phyloP scores from a whole-genome alignment of 495 filamentous ascomycete genomes.

The Echria macrotheca region DNA sequence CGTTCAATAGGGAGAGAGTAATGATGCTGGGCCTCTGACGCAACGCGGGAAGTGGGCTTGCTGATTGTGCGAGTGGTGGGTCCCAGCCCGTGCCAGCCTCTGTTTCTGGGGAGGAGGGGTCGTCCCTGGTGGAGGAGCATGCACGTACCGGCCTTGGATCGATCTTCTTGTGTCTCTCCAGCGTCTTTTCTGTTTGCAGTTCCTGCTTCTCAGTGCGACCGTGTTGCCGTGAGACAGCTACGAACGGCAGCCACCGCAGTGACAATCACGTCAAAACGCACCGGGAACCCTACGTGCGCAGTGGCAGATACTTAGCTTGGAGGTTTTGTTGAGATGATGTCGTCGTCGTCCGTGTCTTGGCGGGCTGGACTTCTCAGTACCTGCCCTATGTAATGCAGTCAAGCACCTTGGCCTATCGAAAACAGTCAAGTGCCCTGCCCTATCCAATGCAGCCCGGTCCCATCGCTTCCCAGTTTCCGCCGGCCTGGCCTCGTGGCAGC shows the following conservation, averaged over 20 bases:
- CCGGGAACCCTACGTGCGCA: no score
- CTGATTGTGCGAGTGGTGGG: neutral
- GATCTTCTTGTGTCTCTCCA: no score
- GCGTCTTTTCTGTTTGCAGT: no score
- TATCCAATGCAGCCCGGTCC: neutral
- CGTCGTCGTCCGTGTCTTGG: neutral
- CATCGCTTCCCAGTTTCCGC: constrained; percentile 6
- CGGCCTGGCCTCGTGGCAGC: constrained; percentile 5
- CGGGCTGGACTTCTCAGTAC: neutral
- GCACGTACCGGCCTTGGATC: no score
- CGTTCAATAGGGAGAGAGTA: neutral
- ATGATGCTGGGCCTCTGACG: constrained; percentile 19
- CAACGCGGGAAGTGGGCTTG: constrained; percentile 12
- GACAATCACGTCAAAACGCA: no score
- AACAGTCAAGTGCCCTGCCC: neutral
- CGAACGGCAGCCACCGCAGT: no score
- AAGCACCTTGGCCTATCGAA: neutral
- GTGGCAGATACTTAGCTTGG: no score
- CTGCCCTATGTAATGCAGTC: no score
- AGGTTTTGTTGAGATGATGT: no score
- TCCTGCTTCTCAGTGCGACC: no score
- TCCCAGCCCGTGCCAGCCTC: neutral
- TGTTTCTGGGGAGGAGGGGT: neutral
- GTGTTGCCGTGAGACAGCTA: no score
- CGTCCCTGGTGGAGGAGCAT: no score